A percentile compares a stretch with the other conserved stretches of the same genome.
Conservation (phyloP, 75 land plant genomes). For the Isoetes taiwanensis region DNA sequence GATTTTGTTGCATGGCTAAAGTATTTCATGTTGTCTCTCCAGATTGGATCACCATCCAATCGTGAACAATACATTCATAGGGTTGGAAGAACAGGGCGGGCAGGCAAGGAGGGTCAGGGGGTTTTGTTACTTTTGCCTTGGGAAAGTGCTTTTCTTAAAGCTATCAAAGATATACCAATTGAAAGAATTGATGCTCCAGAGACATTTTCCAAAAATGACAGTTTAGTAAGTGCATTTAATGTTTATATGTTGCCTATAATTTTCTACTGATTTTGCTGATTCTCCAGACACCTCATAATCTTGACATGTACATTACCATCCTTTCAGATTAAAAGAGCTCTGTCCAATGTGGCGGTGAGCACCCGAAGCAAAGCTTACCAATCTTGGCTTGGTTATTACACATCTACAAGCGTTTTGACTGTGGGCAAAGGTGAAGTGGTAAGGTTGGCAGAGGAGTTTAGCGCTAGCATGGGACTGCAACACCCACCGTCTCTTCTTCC, state of each 20-base stretch:
- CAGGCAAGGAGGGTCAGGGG: slow-evolving; percentile 94
- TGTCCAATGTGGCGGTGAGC: slow-evolving; percentile 38
- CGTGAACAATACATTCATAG: slow-evolving; percentile 91
- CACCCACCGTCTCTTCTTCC: slow-evolving; percentile 62
- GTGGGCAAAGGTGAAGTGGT: slow-evolving; percentile 59
- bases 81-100: slow-evolving; percentile 96
- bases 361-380: slow-evolving; percentile 67
- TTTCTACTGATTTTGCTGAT: neutral
- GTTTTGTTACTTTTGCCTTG: slow-evolving; percentile 79
- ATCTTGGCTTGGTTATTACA: slow-evolving; percentile 95
- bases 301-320: neutral
- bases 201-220: slow-evolving; percentile 35
- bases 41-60: slow-evolving; percentile 82
- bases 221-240: slow-evolving; percentile 21
- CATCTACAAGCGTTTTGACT: slow-evolving; percentile 38
- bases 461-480: slow-evolving; percentile 64
- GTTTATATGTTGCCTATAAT: neutral
- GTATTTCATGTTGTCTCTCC: slow-evolving; percentile 3
- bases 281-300: neutral
- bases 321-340: slow-evolving; percentile 53
- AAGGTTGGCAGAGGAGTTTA: slow-evolving; percentile 65
- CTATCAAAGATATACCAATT: slow-evolving; percentile 62
- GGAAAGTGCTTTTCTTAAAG: slow-evolving; percentile 67
- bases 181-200: slow-evolving; percentile 29
- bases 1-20: neutral